Conservation (phyloP, 768 basidiomycete species). For the Kwoniella sp. region DNA sequence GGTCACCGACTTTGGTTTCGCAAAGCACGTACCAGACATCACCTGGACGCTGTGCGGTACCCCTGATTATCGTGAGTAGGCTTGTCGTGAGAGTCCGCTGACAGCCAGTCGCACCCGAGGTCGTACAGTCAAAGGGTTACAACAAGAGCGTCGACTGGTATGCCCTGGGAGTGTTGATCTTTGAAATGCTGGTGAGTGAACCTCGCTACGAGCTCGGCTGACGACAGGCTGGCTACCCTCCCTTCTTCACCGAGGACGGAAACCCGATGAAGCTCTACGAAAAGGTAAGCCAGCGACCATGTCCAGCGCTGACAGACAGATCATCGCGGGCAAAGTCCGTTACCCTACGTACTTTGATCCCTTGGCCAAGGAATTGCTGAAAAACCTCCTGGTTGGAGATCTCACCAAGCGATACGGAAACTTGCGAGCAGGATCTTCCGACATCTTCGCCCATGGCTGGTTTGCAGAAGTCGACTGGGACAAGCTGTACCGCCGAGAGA, state of each 20-base stretch:
- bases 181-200: conserved; percentile 51
- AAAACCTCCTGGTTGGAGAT: conserved; percentile 50
- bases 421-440: conserved; percentile 48
- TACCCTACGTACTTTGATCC: conserved; percentile 52
- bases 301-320: conserved; percentile 26
- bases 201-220: background rate
- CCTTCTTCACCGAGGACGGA: conserved; percentile 52
- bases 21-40: conserved; percentile 44
- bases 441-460: conserved; percentile 57
- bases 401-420: conserved; percentile 51
- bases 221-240: conserved; percentile 50
- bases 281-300: conserved; percentile 38
- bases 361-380: conserved; percentile 50
- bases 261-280: conserved; percentile 53
- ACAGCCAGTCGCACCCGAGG: conserved; percentile 49
- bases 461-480: conserved; percentile 85
- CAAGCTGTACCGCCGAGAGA: conserved; percentile 72
- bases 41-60: conserved; percentile 52
- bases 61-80: conserved; percentile 51
- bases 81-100: conserved; percentile 2
- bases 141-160: conserved; percentile 53
- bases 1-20: conserved; percentile 91
- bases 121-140: conserved; percentile 52
- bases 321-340: conserved; percentile 51
- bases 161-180: conserved; percentile 51